Conservation (phyloP, 805 yeast genomes). For the Zygoascus biomembranicola region DNA sequence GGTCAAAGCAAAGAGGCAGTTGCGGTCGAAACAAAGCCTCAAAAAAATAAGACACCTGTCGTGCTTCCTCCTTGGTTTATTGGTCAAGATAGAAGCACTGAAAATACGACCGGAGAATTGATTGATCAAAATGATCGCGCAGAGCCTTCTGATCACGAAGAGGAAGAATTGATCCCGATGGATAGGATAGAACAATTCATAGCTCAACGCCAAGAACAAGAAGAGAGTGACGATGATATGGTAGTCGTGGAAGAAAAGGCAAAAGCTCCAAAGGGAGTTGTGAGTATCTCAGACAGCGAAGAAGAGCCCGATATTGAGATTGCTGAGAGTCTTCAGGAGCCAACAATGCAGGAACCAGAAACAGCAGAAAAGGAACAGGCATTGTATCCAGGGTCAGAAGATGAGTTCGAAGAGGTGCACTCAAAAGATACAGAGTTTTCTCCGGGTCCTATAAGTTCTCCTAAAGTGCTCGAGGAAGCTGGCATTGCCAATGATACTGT, state of each 20-base stretch:
- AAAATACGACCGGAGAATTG: neutral
- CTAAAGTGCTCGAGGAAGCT: neutral
- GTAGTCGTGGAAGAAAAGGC: neutral
- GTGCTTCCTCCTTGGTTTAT: constrained; percentile 15
- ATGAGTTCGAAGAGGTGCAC: neutral
- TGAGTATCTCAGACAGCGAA: neutral
- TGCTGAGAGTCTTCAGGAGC: neutral
- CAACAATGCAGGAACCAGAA: neutral
- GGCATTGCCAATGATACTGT: neutral
- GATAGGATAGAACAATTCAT: neutral
- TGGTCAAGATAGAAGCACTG: neutral
- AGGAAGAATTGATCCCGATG: constrained; percentile 5
- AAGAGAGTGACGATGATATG: constrained; percentile 8
- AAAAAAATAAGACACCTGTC: constrained; percentile 5
- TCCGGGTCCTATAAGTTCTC: neutral
- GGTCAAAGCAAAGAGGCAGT: neutral
- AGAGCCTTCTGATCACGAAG: constrained; percentile 2
- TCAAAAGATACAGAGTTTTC: neutral
- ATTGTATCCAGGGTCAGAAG: neutral
- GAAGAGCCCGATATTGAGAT: neutral
- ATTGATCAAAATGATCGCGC: constrained; percentile 18
- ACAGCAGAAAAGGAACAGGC: neutral
- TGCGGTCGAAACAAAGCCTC: neutral
- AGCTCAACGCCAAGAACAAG: neutral
- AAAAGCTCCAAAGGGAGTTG: neutral